These are phyloP conservation scores for Jimgerdemannia flammicorona DNA, from an alignment of 192 early-diverging fungal species.

Conservation along the genomic window DNA sequence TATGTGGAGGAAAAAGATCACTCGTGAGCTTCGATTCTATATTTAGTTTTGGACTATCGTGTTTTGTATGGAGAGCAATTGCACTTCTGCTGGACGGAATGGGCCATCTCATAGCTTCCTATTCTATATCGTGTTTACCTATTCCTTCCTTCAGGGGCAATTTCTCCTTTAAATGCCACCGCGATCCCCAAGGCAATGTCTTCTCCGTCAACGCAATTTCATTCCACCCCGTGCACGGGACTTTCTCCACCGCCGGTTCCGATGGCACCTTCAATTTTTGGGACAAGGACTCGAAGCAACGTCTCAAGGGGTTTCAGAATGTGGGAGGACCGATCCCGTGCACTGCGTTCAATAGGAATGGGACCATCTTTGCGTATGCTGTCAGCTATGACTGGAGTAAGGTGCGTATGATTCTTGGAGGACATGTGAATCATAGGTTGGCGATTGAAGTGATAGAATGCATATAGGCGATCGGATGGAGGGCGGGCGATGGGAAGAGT, in stretches of 20 bases:
- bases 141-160: slow-evolving; percentile 45
- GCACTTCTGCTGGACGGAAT: background rate
- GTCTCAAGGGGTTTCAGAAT: slow-evolving; percentile 71
- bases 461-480: too few species aligned
- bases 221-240: slow-evolving; percentile 83
- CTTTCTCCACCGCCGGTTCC: slow-evolving; percentile 82
- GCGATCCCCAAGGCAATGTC: slow-evolving; percentile 61
- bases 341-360: slow-evolving; percentile 74
- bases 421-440: background rate
- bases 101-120: background rate
- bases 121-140: background rate
- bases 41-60: background rate
- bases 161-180: slow-evolving; percentile 95
- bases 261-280: slow-evolving; percentile 90
- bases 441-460: background rate
- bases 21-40: slow-evolving; percentile 22
- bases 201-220: slow-evolving; percentile 68
- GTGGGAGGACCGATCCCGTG: slow-evolving; percentile 63
- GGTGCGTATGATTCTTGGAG: slow-evolving; percentile 25
- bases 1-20: slow-evolving; percentile 82
- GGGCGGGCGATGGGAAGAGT: too few species aligned
- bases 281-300: slow-evolving; percentile 91
- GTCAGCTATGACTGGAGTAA: slow-evolving; percentile 84
- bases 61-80: background rate
- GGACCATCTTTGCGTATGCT: slow-evolving; percentile 90